phyloP scores from a whole-genome alignment of 495 filamentous ascomycete species.

The Thermochaetoides thermophila region DNA sequence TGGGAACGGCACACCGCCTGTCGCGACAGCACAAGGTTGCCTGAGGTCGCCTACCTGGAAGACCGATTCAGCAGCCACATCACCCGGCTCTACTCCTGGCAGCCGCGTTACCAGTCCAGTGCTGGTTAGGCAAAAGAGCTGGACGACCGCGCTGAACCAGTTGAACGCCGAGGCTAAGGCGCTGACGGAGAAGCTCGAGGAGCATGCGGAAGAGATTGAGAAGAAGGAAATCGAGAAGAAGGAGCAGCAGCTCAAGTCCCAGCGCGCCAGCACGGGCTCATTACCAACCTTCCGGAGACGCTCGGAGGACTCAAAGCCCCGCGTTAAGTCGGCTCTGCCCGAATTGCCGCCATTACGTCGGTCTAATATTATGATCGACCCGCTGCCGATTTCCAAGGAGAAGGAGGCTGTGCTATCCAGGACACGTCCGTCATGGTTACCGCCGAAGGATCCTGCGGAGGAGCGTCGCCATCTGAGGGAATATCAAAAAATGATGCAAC shows the following conservation, averaged over 20 bases:
- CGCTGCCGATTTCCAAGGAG: slow-evolving; percentile 87
- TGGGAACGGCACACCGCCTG: slow-evolving; percentile 38
- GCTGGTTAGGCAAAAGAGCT: slow-evolving; percentile 61
- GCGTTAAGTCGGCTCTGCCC: slow-evolving; percentile 38
- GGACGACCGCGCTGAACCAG: slow-evolving; percentile 63
- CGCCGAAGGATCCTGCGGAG: slow-evolving; percentile 84
- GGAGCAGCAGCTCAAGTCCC: no score
- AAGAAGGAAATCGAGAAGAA: slow-evolving; percentile 24
- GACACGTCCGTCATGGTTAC: slow-evolving; percentile 88
- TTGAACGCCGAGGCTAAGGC: slow-evolving; percentile 78
- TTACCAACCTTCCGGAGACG: slow-evolving; percentile 22
- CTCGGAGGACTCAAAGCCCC: slow-evolving; percentile 35
- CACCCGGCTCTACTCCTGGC: slow-evolving; percentile 11
- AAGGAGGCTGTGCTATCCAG: slow-evolving; percentile 85
- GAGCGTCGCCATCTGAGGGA: slow-evolving; percentile 83
- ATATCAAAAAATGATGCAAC: slow-evolving; percentile 86
- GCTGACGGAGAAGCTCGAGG: slow-evolving; percentile 78
- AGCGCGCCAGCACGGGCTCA: slow-evolving; percentile 20
- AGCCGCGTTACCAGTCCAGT: slow-evolving; percentile 17
- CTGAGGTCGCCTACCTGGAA: slow-evolving; percentile 34
- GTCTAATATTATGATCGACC: slow-evolving; percentile 91
- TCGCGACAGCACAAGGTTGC: slow-evolving; percentile 33
- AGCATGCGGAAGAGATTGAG: slow-evolving; percentile 56
- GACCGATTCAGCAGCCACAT: slow-evolving; percentile 18
- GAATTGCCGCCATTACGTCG: slow-evolving; percentile 73